Conservation (phyloP, 2,329 filamentous ascomycete genomes). For the Ophiostoma perfectum region DNA sequence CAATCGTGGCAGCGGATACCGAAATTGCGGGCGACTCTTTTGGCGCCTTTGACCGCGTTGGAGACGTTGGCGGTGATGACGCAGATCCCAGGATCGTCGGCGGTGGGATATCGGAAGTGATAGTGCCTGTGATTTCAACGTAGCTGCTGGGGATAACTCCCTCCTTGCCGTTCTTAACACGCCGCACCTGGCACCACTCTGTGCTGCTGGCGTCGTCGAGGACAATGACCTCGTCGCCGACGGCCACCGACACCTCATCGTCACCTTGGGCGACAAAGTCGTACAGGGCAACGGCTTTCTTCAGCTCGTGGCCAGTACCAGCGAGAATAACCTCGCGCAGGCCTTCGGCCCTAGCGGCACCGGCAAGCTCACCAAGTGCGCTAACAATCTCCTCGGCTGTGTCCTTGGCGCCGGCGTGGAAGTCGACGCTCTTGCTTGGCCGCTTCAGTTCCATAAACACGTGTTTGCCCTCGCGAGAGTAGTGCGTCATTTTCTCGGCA, state of each 20-base stretch:
- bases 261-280: slow-evolving; percentile 96
- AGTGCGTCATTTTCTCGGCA: slow-evolving; percentile 92
- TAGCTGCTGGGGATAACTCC: slow-evolving; percentile 97
- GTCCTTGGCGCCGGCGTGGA: slow-evolving; percentile 95
- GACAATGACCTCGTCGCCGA: slow-evolving; percentile 85
- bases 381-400: slow-evolving; percentile 90
- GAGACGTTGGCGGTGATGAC: slow-evolving; percentile 18
- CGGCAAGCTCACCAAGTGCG: slow-evolving; percentile 81
- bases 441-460: slow-evolving; percentile 90
- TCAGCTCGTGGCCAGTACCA: slow-evolving; percentile 62
- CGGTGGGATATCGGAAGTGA: slow-evolving; percentile 37
- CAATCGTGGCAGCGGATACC: slow-evolving; percentile 47
- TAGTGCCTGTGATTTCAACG: slow-evolving; percentile 74
- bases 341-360: slow-evolving; percentile 75
- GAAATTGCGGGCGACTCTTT: slow-evolving; percentile 40
- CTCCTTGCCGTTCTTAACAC: slow-evolving; percentile 86
- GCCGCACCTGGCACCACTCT: slow-evolving; percentile 96
- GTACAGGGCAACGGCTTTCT: slow-evolving; percentile 82
- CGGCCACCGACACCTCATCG: slow-evolving; percentile 87
- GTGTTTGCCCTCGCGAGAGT: slow-evolving; percentile 96
- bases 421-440: slow-evolving; percentile 91
- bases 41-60: neutral
- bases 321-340: slow-evolving; percentile 82
- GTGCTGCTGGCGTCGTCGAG: slow-evolving; percentile 88
- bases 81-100: slow-evolving; percentile 43